Evolutionary conservation across 2,329 filamentous ascomycete species (phyloP), one percentile per base, ranked within the genome.

Genomic region (Diplodia intermedia): DNA sequence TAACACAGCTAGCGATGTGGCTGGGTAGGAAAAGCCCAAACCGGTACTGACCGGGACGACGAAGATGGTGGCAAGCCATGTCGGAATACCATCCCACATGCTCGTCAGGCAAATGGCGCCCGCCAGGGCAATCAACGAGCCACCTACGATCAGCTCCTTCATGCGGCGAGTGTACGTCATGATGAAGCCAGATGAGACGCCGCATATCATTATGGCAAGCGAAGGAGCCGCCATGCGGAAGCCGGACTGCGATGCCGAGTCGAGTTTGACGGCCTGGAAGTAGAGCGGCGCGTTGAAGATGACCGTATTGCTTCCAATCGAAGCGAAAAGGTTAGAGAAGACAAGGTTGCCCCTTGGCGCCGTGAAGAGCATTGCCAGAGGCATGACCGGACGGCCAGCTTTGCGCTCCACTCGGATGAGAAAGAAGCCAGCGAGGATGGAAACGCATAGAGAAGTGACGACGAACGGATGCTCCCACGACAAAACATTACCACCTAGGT

Each of bases 201-300:
- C 80, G 55, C 78, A 80, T 47, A 82, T 70, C 1, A 78, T 81
- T 33, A 79, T 74, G 3, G 77, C 85, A 31, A 88, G 72, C 0
- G 88, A 87, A 4, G 89, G 88, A 7, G 89, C 81, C 23, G 91
- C 84, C 65, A 94, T 88, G 53, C 89, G 86, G 33, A 93, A 85
- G n/a, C 91, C 91, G 0, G 91, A 92, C 29, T 84, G 82, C 0
- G 91, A 92, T 18, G 91, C 89, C 6, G 84, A 86, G 68, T 89
- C 88, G 23, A 80, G 76, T 56, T 79, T 79, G 38, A 80, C 79
- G 33, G 79, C 79, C 71, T 81, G 79, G 69, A 81, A 93, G 81
- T 90, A 94, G 8, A 94, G 82, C 0, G 91, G 91, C 6, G 88
- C 88, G 73, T 90, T 89, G 79, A 92, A 91, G 18, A 91, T 80